Evolutionary conservation across 2,329 filamentous ascomycete species (phyloP), one percentile per base, ranked within the genome.

Genomic region (Sporothrix luriei): DNA sequence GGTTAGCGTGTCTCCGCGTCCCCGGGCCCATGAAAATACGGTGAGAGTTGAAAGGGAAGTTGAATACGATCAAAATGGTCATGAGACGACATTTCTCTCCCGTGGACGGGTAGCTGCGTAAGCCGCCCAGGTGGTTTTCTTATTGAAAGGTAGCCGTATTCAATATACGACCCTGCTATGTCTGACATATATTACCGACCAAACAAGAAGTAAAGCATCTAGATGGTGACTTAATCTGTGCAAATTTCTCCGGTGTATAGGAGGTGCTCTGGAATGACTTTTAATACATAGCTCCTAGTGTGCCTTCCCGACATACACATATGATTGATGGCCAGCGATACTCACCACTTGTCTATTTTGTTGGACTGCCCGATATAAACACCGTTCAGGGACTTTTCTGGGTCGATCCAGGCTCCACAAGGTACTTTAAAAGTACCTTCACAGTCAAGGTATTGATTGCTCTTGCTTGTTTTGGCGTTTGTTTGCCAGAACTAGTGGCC

Each of bases 381-480:
- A 33, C 29, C 2, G 55, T 43, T 24, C 33, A 14, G 33, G 55
- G 11, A 4, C 29, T 13, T n/a, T 40, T 13, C 19, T 59, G 16
- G 29, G 33, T 19, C 21, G 29, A 19, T 29, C 19, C 55, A 59
- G 33, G 11, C 29, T 59, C 55, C n/a, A 40, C 29, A n/a, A 16
- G 16, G 21, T 11, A 24, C 55, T 24, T 43, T 40, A 16, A 24
- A 59, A 33, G 29, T 14, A 19, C 55, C 11, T 61, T 33, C n/a
- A 33, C 3, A 33, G 33, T 33, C 33, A 33, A 7, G 33, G 33
- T 33, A 33, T 33, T 5, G 4, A 33, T 33, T 5, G 4, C 29
- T 40, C n/a, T 10, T 61, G 33, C 55, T 61, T 33, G 55, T 11
- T 61, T 40, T 62, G 38, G 57, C 38, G 57, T 62, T n/a, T 26